Conservation (phyloP, 2,329 filamentous ascomycete species). For the Neopestalotiopsis sp. region DNA sequence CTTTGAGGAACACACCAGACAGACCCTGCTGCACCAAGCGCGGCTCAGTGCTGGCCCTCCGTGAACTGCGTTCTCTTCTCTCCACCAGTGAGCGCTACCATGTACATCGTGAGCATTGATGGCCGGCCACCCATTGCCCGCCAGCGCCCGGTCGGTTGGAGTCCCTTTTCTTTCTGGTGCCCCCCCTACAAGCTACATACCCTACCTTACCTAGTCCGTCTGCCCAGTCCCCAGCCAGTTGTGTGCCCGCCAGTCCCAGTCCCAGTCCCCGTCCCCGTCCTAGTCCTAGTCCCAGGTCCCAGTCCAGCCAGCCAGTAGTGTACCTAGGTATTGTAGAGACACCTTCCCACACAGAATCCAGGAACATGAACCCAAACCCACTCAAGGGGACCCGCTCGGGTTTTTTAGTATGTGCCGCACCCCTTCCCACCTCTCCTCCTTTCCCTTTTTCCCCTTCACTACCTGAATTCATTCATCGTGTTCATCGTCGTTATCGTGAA, state of each 20-base stretch:
- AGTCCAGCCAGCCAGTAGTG: constrained; percentile 8
- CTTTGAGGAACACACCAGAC: not conserved
- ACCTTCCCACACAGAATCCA: constrained; percentile 18
- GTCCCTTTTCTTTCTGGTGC: constrained; percentile 5
- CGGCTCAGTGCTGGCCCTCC: constrained; percentile 1
- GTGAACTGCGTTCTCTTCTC: not conserved
- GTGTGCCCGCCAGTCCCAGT: not conserved
- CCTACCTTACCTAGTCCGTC: not conserved
- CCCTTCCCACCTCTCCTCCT: constrained; percentile 25
- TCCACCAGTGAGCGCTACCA: constrained; percentile 13
- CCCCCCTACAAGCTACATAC: not conserved
- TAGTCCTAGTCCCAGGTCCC: not conserved
- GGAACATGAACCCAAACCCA: constrained; percentile 13
- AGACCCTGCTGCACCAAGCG: constrained; percentile 9
- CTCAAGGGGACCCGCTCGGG: constrained; percentile 21
- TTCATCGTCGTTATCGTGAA: constrained; percentile 40
- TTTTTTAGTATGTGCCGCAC: constrained; percentile 23
- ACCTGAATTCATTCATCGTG: constrained; percentile 32
- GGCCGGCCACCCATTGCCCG: not conserved
- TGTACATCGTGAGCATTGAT: constrained; percentile 17
- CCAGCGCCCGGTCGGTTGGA: not conserved
- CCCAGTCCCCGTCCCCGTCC: not conserved
- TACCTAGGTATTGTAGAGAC: constrained; percentile 9
- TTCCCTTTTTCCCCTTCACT: constrained; percentile 32
- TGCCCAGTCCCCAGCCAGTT: not conserved